phyloP scores from a whole-genome alignment of 208 protist genomes.

The Leptomonas pyrrhocoris region DNA sequence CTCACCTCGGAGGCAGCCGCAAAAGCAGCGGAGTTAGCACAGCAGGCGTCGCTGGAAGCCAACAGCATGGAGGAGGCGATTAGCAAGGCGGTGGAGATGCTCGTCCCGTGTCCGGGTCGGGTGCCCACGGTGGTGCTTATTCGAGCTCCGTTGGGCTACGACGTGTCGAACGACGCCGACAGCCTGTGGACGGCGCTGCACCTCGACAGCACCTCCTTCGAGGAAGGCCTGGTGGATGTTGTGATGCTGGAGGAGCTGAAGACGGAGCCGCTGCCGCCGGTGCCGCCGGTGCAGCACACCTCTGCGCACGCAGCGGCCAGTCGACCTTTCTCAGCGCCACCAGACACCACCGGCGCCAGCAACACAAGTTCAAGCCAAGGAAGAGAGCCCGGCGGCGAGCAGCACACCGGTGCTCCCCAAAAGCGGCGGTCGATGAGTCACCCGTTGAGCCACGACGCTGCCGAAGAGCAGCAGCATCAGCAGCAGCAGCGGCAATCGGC shows the following conservation, averaged over 20 bases:
- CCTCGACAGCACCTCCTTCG: constrained; percentile 44
- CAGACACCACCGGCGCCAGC: too few relatives aligned
- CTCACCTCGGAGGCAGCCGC: not conserved
- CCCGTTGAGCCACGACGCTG: constrained; percentile 7
- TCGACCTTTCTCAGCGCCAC: not conserved
- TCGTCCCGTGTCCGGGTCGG: constrained; percentile 31
- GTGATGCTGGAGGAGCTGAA: constrained; percentile 58
- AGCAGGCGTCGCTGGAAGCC: constrained; percentile 3
- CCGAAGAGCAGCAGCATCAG: not conserved
- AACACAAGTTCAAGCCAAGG: not conserved
- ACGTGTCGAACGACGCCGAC: constrained; percentile 37
- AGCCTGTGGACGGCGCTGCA: constrained; percentile 42
- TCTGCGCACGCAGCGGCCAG: not conserved
- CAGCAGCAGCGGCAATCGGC: not conserved
- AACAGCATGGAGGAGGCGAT: constrained; percentile 32
- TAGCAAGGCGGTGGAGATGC: constrained; percentile 27
- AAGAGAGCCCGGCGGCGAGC: not conserved
- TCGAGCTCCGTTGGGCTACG: constrained; percentile 38
- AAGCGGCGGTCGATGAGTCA: not conserved
- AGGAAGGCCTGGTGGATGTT: constrained; percentile 63
- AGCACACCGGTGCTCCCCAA: not conserved
- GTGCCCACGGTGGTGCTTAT: constrained; percentile 49
- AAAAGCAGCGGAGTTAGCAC: not conserved
- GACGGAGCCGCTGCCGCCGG: constrained; percentile 34
- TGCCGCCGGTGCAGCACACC: not conserved